These are phyloP conservation scores for Gynostemma pentaphyllum DNA, from an alignment of 306 rosid genomes.

Conservation along the genomic window DNA sequence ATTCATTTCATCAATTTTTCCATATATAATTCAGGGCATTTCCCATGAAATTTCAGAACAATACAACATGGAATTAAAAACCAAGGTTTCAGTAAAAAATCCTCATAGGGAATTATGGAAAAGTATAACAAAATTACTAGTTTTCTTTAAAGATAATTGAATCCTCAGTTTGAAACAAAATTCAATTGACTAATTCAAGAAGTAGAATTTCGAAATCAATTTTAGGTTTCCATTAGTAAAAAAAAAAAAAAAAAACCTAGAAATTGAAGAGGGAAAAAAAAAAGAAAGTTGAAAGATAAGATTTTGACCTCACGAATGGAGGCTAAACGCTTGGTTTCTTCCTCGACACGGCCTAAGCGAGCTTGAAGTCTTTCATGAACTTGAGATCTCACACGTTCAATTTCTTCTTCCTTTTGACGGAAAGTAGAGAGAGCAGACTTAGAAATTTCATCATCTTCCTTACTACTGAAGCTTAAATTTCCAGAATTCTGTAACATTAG, in stretches of 20 bases:
- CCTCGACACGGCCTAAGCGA: constrained; percentile 83
- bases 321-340: constrained; percentile 87
- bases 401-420: constrained; percentile 87
- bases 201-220: too few species aligned
- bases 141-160: too few species aligned
- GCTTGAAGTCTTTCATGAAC: constrained; percentile 70
- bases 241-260: too few species aligned
- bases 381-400: constrained; percentile 80
- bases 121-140: too few species aligned
- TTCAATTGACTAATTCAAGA: too few species aligned
- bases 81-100: too few species aligned
- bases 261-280: background rate
- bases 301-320: constrained; percentile 65
- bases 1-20: background rate
- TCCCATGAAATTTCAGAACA: background rate
- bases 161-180: too few species aligned
- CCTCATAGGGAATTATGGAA: too few species aligned
- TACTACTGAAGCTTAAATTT: constrained; percentile 80
- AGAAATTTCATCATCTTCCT: constrained; percentile 94
- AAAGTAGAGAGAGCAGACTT: constrained; percentile 81
- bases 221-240: too few species aligned
- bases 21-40: background rate
- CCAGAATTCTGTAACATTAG: constrained; percentile 59
- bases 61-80: background rate
- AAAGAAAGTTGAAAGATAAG: background rate